Conservation (phyloP, 495 filamentous ascomycete species). For the Hypoxylon lienhwacheense region DNA sequence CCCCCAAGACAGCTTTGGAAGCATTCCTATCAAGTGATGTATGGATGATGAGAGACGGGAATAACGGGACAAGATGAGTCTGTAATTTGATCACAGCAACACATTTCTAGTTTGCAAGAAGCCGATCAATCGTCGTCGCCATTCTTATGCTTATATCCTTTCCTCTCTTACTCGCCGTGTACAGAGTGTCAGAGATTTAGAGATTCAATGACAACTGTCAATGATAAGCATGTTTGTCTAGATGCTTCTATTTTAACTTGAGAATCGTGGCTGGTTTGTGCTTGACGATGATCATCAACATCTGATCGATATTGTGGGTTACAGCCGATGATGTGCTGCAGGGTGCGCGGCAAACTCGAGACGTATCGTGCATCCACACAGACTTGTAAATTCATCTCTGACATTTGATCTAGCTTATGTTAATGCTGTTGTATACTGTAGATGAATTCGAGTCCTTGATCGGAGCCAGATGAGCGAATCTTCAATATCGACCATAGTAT, state of each 20-base stretch:
- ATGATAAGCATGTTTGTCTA: background rate
- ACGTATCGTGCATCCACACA: too few species aligned
- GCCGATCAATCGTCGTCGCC: conserved; percentile 3
- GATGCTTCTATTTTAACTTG: conserved; percentile 28
- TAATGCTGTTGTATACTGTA: too few species aligned
- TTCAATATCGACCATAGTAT: too few species aligned
- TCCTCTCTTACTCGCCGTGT: too few species aligned
- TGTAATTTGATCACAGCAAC: background rate
- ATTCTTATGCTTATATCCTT: too few species aligned
- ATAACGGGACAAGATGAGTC: background rate
- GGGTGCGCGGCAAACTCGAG: conserved; percentile 27
- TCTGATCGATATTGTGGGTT: conserved; percentile 35
- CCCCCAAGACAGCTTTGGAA: background rate
- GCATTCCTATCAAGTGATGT: conserved; percentile 2
- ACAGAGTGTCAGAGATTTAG: conserved; percentile 5
- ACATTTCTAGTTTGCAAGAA: conserved; percentile 8
- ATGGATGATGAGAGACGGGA: background rate
- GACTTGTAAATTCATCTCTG: too few species aligned
- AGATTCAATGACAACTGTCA: background rate
- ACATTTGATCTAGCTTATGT: too few species aligned
- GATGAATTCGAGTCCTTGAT: too few species aligned
- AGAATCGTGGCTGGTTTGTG: conserved; percentile 15
- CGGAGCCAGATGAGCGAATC: too few species aligned
- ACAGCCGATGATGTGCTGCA: conserved; percentile 34
- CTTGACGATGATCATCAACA: conserved; percentile 23